Evolutionary conservation across 192 early-diverging fungal species (phyloP), one percentile per base, ranked within the genome.

Genomic region (Backusella psychrophila): DNA sequence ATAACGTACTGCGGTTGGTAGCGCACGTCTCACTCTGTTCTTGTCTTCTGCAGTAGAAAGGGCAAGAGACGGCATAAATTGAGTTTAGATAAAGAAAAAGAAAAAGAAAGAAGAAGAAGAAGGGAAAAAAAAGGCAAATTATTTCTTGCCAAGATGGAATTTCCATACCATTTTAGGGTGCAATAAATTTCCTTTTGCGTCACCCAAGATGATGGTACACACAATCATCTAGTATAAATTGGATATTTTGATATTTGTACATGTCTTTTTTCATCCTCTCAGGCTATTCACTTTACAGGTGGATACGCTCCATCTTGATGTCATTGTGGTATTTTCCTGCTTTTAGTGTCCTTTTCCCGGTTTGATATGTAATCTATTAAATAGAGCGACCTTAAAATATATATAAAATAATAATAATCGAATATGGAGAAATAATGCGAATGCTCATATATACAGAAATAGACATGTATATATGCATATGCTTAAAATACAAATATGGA

Each of bases 61-160:
- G 29, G 82, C 80, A 71, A 67, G 68, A 38, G 83, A 85, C 63
- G 82, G 83, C 75, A 85, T 85, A 76, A 46, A 41, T 77, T 33
- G 38, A 73, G n/a, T 44, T 34, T 15, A 49, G 75, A 65, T 36
- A 52, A 74, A 36, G 70, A 38, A 52, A 75, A 74, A 74, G 44
- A 71, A 77, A 29, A 29, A 1, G 29, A 29, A 29, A 29, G 29
- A 29, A 29, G 29, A 29, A 29, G 29, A 29, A 66, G 79, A 34
- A 39, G 38, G 11, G 11, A 8, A 39, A 39, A 39, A 11, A 39
- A 39, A 33, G 33, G 66, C 6, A 78, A 71, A 77, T 53, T 63
- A 29, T 63, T 63, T 63, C 26, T 8, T 29, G 56, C 56, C 56
- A 63, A 63, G 56, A 63, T 49, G 19, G 19, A 6, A 49, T 19